Evolutionary conservation across 1,284 basidiomycete species (phyloP).

Genomic region (Malassezia dermatis): DNA sequence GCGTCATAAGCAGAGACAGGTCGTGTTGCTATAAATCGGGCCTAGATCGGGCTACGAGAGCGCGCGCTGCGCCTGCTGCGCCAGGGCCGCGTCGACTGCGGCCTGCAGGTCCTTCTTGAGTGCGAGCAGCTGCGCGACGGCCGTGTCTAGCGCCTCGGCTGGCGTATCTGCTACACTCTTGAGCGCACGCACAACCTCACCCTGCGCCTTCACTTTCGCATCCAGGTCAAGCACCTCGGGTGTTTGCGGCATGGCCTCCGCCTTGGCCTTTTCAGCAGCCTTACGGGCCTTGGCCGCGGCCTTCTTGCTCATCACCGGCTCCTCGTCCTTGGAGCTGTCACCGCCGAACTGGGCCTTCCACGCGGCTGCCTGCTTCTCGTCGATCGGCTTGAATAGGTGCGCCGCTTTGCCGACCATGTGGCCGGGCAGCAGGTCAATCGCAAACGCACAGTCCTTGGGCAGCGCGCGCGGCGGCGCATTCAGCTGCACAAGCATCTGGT

Average conservation of each 20-base stretch:
- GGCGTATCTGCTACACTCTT: slow-evolving; percentile 19
- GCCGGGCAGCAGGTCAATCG: slow-evolving; percentile 73
- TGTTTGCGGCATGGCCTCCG: slow-evolving; percentile 21
- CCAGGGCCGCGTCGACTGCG: slow-evolving; percentile 10
- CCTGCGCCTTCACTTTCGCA: slow-evolving; percentile 26
- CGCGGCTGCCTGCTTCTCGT: slow-evolving; percentile 73
- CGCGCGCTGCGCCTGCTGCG: slow-evolving; percentile 9
- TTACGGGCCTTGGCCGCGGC: slow-evolving; percentile 40
- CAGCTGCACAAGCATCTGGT: slow-evolving; percentile 72
- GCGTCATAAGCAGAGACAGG: slow-evolving; percentile 9
- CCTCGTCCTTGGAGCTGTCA: slow-evolving; percentile 45
- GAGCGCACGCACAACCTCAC: slow-evolving; percentile 26
- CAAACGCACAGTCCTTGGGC: slow-evolving; percentile 45
- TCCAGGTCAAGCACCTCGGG: slow-evolving; percentile 31
- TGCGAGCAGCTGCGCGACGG: slow-evolving; percentile 19
- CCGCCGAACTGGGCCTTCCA: slow-evolving; percentile 78
- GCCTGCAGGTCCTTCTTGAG: slow-evolving; percentile 17
- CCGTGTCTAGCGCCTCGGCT: slow-evolving; percentile 16
- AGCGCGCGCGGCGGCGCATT: slow-evolving; percentile 76
- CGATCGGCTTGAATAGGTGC: slow-evolving; percentile 87
- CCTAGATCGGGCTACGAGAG: not conserved
- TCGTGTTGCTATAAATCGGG: not conserved
- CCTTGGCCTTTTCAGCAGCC: slow-evolving; percentile 32
- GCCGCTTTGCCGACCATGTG: slow-evolving; percentile 76
- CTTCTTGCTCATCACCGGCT: slow-evolving; percentile 41